phyloP scores from a whole-genome alignment of 2,329 filamentous ascomycete genomes.

The Ramularia collo-cygni region DNA sequence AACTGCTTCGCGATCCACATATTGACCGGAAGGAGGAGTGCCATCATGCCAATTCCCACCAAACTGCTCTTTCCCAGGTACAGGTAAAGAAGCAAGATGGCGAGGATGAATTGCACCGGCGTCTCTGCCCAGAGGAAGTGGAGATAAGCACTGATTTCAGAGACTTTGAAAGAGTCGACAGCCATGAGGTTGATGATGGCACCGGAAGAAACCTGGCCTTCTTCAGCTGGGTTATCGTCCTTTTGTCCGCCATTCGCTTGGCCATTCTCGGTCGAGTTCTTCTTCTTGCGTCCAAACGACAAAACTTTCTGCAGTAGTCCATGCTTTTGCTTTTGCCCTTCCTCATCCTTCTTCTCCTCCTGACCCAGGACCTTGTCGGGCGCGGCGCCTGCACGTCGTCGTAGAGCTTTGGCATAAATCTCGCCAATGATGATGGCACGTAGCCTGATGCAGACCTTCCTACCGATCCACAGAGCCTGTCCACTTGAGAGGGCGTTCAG shows the following conservation, averaged over 20 bases:
- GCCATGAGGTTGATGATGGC: constrained; percentile 99
- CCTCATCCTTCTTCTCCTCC: constrained; percentile 35
- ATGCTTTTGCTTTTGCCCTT: constrained; percentile 33
- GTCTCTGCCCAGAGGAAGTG: constrained; percentile 93
- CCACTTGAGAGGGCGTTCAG: constrained; percentile 77
- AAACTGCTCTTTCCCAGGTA: constrained; percentile 92
- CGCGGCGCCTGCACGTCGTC: constrained; percentile 74
- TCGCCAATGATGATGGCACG: constrained; percentile 95
- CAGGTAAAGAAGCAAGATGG: constrained; percentile 73
- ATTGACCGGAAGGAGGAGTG: constrained; percentile 81
- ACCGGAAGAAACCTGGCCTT: constrained; percentile 79
- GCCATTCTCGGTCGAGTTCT: constrained; percentile 34
- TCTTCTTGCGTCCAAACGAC: constrained; percentile 54
- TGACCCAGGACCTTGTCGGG: constrained; percentile 66
- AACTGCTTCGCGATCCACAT: constrained; percentile 83
- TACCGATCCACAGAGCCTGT: constrained; percentile 85
- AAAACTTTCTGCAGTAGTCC: constrained; percentile 42
- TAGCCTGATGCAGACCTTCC: constrained; percentile 87
- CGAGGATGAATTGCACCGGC: constrained; percentile 78
- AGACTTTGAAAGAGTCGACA: constrained; percentile 97
- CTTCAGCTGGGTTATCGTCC: constrained; percentile 21
- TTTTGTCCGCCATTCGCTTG: constrained; percentile 33
- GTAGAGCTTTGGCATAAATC: constrained; percentile 90
- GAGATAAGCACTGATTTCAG: constrained; percentile 87
- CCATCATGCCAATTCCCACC: constrained; percentile 86